Base-by-base conservation (phyloP, 2,329 filamentous ascomycete genomes). In the Fonsecaea monophora region DNA sequence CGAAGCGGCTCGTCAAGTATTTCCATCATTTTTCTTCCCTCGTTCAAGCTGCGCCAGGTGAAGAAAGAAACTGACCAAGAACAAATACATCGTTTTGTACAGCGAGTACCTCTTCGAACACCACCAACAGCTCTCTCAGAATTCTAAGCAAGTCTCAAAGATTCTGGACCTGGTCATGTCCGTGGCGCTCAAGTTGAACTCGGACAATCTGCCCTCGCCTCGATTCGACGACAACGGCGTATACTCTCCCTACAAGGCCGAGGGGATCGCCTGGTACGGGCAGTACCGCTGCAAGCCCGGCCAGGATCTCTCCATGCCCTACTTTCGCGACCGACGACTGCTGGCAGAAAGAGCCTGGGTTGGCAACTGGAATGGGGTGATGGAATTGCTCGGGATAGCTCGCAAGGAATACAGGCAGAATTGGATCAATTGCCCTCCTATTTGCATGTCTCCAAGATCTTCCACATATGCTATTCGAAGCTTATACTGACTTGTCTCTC, bases 1-100 rank as follows among this genome's bases (percentile, higher is more conserved):
- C 55, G 55, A 50, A 50, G 45, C 45, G 45, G 21, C 45, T 50
- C 18, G 45, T 50, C 6, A 50, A 50, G 45, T 50, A 50, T 25
- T 25, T 25, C 25, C 25, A 25, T 25, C 25, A 25, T 25, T 25
- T 25, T 25, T 25, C 25, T 25, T 25, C 25, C 25, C 25, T 25
- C 3, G 18, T n/a, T 50, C 45, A 9, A 12, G 10, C 25, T 25
- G 45, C 7, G 42, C 3, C 25, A 25, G 25, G 25, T 25, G 3
- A 1, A 48, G 42, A 18, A 13, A 40, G 38, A 40, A 13, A 40
- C 9, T 7, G 4, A 50, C 45, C 25, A 8, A 50, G 18, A 12
- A 21, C 18, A 25, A 25, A 25, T 25, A 25, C 25, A 25, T 2
- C 25, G 1, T 25, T 25, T 25, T 25, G 25, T 25, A 10, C 18